Conservation (phyloP, 148 eudicot genomes). For the Vaccinium macrocarpon region DNA sequence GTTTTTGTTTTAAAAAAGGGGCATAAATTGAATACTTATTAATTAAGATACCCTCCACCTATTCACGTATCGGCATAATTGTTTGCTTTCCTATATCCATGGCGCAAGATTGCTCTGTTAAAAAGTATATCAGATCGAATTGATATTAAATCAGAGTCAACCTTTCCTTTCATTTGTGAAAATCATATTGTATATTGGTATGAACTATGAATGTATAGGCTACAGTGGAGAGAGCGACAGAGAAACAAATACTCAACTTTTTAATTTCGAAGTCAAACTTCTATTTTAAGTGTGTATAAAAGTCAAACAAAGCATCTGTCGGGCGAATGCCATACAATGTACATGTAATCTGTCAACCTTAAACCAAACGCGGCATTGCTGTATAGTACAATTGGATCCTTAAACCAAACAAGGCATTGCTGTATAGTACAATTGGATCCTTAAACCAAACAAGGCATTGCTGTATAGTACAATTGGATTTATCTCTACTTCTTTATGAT, state of each 20-base stretch:
- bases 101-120: neutral
- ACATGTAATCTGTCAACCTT: neutral
- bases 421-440: neutral
- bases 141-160: neutral
- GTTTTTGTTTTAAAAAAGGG: no score
- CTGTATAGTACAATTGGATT: neutral
- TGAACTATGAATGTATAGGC: no score
- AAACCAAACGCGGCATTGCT: neutral
- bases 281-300: neutral
- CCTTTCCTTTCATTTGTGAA: neutral
- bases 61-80: no score
- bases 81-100: no score
- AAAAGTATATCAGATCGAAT: neutral
- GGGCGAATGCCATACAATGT: neutral
- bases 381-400: no score
- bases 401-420: no score
- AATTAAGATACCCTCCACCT: no score
- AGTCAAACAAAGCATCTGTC: neutral
- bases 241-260: no score
- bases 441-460: neutral
- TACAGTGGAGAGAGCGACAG: no score
- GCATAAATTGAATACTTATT: no score
- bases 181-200: no score
- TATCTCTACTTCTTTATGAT: neutral
- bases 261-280: neutral